These are phyloP conservation scores for Hymenoscyphus occultus DNA, from an alignment of 2,329 filamentous ascomycete species.

Conservation along the genomic window DNA sequence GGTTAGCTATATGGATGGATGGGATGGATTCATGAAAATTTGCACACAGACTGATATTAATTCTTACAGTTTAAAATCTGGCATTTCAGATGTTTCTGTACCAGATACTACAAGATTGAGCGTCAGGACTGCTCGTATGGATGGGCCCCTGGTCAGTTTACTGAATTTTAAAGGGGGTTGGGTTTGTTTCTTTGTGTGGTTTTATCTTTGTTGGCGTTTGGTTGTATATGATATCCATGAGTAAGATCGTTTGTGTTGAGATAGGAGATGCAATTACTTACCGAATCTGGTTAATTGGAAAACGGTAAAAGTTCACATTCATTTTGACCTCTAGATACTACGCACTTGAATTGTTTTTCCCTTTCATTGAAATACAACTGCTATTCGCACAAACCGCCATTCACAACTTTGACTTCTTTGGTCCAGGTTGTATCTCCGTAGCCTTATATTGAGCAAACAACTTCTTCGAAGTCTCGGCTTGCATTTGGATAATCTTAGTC, in stretches of 20 bases:
- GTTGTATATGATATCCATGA: background rate
- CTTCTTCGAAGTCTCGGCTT: slow-evolving; percentile 63
- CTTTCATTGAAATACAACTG: background rate
- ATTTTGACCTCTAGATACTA: too few species aligned
- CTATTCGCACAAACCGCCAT: slow-evolving; percentile 18
- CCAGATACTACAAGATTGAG: background rate
- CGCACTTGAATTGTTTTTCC: background rate
- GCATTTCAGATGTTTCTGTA: slow-evolving; percentile 1
- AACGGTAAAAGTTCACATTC: too few species aligned
- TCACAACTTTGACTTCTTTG: slow-evolving; percentile 33
- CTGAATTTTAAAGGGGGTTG: background rate
- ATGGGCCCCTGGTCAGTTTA: background rate
- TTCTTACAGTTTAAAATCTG: background rate
- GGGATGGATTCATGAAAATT: too few species aligned
- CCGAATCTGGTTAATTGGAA: too few species aligned
- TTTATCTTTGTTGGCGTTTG: background rate
- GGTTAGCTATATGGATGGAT: too few species aligned
- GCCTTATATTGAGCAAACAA: slow-evolving; percentile 60
- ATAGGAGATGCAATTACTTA: too few species aligned
- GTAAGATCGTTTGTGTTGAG: too few species aligned
- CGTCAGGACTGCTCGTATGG: background rate
- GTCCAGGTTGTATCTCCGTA: slow-evolving; percentile 35
- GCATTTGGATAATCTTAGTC: slow-evolving; percentile 59
- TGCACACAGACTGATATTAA: background rate
- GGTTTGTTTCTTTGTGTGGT: background rate